Conservation (phyloP, 2,329 filamentous ascomycete species). For the Epichloe scottii region DNA sequence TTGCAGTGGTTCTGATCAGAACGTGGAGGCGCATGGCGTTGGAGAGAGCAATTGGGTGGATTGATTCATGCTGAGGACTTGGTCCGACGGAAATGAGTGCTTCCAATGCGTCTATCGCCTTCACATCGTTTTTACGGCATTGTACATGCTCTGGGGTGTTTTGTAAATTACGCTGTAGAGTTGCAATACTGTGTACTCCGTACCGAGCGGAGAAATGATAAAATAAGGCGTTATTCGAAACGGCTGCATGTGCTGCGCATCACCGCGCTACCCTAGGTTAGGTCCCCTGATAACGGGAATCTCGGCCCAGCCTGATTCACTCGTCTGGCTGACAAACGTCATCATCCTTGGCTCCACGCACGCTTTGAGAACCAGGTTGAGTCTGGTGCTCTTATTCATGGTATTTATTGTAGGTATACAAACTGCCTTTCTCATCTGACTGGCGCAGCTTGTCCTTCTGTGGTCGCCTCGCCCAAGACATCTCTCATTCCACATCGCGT, state of each 20-base stretch:
- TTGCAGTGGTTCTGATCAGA: not conserved
- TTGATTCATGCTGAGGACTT: too few relatives aligned
- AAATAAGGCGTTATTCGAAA: not conserved
- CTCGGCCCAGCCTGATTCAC: not conserved
- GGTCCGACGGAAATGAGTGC: too few relatives aligned
- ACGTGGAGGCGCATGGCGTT: not conserved
- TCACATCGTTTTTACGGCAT: too few relatives aligned
- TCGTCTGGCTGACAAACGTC: conserved; percentile 6
- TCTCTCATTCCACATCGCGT: not conserved
- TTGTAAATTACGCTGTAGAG: too few relatives aligned
- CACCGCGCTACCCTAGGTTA: not conserved
- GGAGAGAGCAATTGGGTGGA: too few relatives aligned
- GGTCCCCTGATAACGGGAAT: not conserved
- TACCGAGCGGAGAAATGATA: too few relatives aligned
- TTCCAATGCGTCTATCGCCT: too few relatives aligned
- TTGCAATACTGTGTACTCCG: too few relatives aligned
- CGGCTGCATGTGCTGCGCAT: not conserved
- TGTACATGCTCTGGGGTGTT: too few relatives aligned
- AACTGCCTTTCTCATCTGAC: not conserved
- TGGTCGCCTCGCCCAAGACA: not conserved
- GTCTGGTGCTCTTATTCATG: too few relatives aligned
- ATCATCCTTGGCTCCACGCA: conserved; percentile 1
- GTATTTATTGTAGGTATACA: not conserved
- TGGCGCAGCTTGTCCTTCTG: not conserved
- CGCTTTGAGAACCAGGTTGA: not conserved